Base-by-base conservation (phyloP, 2,329 filamentous ascomycete species). In the Talaromyces pinophilus region DNA sequence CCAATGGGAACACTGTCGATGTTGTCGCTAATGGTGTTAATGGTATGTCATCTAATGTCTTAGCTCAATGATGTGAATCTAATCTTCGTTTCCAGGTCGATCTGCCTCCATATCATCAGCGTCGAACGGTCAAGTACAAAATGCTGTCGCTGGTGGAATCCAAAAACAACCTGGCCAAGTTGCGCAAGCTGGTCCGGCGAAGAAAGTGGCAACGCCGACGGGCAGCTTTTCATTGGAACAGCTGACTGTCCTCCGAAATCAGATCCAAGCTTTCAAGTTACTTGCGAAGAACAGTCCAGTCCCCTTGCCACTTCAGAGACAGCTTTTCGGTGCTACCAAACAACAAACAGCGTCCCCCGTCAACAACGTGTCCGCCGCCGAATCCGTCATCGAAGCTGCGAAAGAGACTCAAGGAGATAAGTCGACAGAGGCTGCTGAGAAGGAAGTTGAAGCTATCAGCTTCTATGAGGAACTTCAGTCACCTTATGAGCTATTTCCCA, bases 231-330 rank as follows among this genome's bases (percentile, higher is more conserved):
- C 88, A 13, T 85, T 86, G 28, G 91, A 95, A 65, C 95, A 99
- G 76, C 82, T 97, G 55, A 84, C 86, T 28, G 87, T 92, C 52
- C 82, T 99, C 10, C 86, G 92, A 67, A 89, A 91, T 70, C 95
- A 99, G 77, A 97, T 98, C 61, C 85, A 90, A 72, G 93, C 94
- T 0, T 98, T 97, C 80, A 96, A 96, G 79, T 85, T 93, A 70
- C 84, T 99, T 3, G 90, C 92, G 5, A 96, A 95, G 78, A 97
- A 97, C 71, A 84, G 90, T 15, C 90, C 93, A 0, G 87, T 98
- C 3, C 92, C 94, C 0, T 79, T 86, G 35, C 85, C 87, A 69
- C 86, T 97, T 70, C 92, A 96, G 76, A 91, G 94, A 74, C 88
- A 91, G 59, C 88, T 98, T 44, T 96, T 93, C 75, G 85, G 90